These are phyloP conservation scores for Oenanthe javanica DNA, from an alignment of 140 eudicot genomes.

Conservation along the genomic window DNA sequence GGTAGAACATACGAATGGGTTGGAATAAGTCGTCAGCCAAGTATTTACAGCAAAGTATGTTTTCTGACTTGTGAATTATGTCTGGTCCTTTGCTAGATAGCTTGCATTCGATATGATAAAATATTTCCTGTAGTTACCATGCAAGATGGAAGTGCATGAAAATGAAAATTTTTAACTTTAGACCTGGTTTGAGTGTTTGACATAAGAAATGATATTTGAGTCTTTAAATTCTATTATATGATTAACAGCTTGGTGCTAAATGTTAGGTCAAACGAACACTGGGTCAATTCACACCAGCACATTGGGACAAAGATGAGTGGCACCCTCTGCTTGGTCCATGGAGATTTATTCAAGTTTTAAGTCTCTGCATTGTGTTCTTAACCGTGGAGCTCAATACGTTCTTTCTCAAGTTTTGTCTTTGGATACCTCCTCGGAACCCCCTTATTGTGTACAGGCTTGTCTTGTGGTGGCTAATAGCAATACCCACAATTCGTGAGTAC, in stretches of 20 bases:
- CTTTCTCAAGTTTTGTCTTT: conserved; percentile 89
- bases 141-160: not conserved
- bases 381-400: conserved; percentile 92
- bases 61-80: not conserved
- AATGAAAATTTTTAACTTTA: not conserved
- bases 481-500: conserved; percentile 92
- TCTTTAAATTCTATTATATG: not conserved
- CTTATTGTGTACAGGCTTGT: conserved; percentile 67
- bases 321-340: conserved; percentile 94
- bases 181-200: not conserved
- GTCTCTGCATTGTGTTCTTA: conserved; percentile 69
- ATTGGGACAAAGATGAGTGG: conserved; percentile 99
- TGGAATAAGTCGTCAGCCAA: conserved; percentile 98
- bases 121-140: conserved; percentile 7
- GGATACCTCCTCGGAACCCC: conserved; percentile 98
- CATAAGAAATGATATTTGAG: not conserved
- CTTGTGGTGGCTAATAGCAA: conserved; percentile 97
- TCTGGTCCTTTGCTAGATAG: not conserved
- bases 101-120: not conserved
- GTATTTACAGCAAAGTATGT: conserved; percentile 78
- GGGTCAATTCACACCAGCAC: conserved; percentile 94
- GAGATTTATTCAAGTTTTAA: conserved; percentile 86
- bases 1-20: conserved; percentile 99
- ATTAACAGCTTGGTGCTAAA: not conserved
- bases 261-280: conserved; percentile 82